phyloP scores from a whole-genome alignment of 352 stramenopile genomes.

The Phytophthora melonis region DNA sequence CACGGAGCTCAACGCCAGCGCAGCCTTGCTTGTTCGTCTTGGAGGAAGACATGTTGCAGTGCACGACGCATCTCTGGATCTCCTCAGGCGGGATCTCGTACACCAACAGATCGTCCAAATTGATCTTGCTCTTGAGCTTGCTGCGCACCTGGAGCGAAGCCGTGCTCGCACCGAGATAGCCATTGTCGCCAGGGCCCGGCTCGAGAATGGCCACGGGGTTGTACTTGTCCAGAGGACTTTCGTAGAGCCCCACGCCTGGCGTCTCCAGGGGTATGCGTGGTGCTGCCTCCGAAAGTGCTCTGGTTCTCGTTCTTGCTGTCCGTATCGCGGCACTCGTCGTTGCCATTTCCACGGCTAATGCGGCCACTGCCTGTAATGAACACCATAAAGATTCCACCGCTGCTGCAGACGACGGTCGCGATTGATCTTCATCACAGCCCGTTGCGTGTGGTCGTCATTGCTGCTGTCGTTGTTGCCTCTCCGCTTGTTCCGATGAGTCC shows the following conservation, averaged over 20 bases:
- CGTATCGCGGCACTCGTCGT: slow-evolving; percentile 38
- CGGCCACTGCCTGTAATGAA: slow-evolving; percentile 41
- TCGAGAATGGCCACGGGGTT: slow-evolving; percentile 72
- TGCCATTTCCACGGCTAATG: slow-evolving; percentile 36
- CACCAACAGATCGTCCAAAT: slow-evolving; percentile 76
- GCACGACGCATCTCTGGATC: slow-evolving; percentile 57
- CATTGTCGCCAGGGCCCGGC: slow-evolving; percentile 50
- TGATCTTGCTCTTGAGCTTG: slow-evolving; percentile 57
- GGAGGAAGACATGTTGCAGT: slow-evolving; percentile 36
- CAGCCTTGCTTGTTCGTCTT: slow-evolving; percentile 43
- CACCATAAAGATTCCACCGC: slow-evolving; percentile 41
- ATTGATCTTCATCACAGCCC: slow-evolving; percentile 31
- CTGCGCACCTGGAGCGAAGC: slow-evolving; percentile 44
- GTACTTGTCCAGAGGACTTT: slow-evolving; percentile 47
- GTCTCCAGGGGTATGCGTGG: slow-evolving; percentile 26
- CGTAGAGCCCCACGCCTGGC: slow-evolving; percentile 35
- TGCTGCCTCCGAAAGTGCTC: slow-evolving; percentile 62
- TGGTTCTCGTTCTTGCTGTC: slow-evolving; percentile 58
- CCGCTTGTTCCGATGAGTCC: slow-evolving; percentile 42
- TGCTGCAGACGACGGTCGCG: slow-evolving; percentile 43
- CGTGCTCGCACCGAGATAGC: slow-evolving; percentile 34
- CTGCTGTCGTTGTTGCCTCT: slow-evolving; percentile 22
- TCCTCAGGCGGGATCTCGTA: slow-evolving; percentile 82
- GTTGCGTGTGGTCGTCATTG: slow-evolving; percentile 14
- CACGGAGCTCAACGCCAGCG: slow-evolving; percentile 41